Base-by-base conservation (phyloP, 352 stramenopile genomes). In the Pythium sp. region DNA sequence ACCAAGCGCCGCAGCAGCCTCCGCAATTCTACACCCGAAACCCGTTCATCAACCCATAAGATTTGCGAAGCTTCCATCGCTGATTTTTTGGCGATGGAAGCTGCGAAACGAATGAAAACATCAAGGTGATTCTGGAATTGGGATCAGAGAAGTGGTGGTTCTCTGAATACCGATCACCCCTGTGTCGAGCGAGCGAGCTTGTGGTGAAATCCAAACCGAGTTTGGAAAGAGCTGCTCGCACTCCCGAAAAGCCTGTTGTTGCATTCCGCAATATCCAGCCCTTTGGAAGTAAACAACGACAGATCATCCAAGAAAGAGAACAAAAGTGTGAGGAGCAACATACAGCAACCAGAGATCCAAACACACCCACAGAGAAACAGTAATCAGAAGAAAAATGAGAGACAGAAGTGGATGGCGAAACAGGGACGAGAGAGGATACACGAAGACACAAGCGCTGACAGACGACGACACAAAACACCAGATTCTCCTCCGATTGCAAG, bases 21-120 rank as follows among this genome's bases (percentile, higher is more conserved):
- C 70, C 59, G 43, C 73, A 64, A 26, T 79, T 87, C 36, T 81
- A 76, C 70, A 85, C 77, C 59, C 72, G 77, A 0, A 90, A 88
- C 49, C 78, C 79, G 58, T 92, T 89, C 65, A 72, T 89, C 26
- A 91, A 88, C 47, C 75, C 82, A 53, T 90, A 90, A 71, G 41
- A 43, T 26, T 24, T 9, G 30, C 26, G 55, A 59, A 43, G 64
- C 55, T 20, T 46, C 43, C 12, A 22, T n/a, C 43, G 41, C 15
- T 30, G 38, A 20, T 46, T 60, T n/a, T 55, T 43, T 32, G 26
- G n/a, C 60, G 24, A 43, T 9, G 47, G 60, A 43, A 41, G 60
- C 46, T 58, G 60, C 24, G 41, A 28, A 38, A n/a, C 28, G 28
- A 34, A 62, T 47, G 24, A 51, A 32, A 7, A 65, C 41, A 65